phyloP scores from a whole-genome alignment of 306 rosid genomes.

The Crataegus laevigata region DNA sequence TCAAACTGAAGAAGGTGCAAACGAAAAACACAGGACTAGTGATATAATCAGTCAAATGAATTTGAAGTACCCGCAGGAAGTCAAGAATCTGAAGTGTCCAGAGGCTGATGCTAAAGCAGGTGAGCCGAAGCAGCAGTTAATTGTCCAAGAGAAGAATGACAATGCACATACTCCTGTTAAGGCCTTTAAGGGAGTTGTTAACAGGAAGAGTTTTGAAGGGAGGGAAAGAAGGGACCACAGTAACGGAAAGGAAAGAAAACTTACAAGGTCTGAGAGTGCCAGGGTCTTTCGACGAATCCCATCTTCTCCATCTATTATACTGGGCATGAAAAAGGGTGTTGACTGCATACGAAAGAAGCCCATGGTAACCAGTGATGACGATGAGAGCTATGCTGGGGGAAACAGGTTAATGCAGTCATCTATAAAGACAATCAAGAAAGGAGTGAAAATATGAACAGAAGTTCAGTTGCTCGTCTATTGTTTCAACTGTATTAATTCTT shows the following conservation, averaged over 20 bases:
- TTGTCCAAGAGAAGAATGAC: constrained; percentile 17
- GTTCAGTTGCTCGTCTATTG: background rate
- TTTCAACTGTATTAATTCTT: background rate
- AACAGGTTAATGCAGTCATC: constrained; percentile 56
- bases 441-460: constrained; percentile 40
- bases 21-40: constrained; percentile 9
- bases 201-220: constrained; percentile 33
- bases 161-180: constrained; percentile 15
- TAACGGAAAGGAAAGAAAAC: constrained; percentile 41
- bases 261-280: constrained; percentile 71
- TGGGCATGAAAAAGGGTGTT: constrained; percentile 66
- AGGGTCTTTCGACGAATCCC: constrained; percentile 67
- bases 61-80: constrained; percentile 47
- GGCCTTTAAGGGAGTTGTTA: constrained; percentile 24
- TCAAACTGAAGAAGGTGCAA: constrained; percentile 15
- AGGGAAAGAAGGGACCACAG: constrained; percentile 38
- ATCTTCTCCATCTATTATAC: constrained; percentile 78
- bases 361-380: constrained; percentile 37
- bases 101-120: constrained; percentile 22
- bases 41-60: constrained; percentile 41
- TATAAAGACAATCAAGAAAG: constrained; percentile 62
- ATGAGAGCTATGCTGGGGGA: constrained; percentile 26
- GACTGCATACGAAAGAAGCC: constrained; percentile 71
- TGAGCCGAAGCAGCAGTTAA: constrained; percentile 6
- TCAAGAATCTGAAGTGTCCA: constrained; percentile 25